A percentile compares a stretch with the other conserved stretches of the same genome.
phyloP scores from a whole-genome alignment of 495 filamentous ascomycete species.

The Penicillium psychrofluorescens region DNA sequence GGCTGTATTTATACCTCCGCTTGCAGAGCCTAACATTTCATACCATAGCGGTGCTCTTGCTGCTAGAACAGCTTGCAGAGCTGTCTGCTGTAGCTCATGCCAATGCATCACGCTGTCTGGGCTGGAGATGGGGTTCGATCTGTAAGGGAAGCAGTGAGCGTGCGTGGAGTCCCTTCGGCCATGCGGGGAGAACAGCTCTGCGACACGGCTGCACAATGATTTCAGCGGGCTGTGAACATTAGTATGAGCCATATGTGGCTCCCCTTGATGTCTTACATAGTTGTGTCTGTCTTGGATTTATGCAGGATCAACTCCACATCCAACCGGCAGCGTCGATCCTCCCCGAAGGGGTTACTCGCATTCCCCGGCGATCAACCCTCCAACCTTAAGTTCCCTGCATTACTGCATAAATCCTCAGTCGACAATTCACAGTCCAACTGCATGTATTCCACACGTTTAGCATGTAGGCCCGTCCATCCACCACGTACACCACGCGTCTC shows the following conservation, averaged over 20 bases:
- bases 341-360: slow-evolving; percentile 14
- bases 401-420: neutral
- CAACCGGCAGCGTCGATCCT: slow-evolving; percentile 7
- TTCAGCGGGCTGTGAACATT: neutral
- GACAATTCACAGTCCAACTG: neutral
- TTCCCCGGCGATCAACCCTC: slow-evolving; percentile 10
- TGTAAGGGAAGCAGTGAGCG: slow-evolving; percentile 36
- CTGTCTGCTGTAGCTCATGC: slow-evolving; percentile 41
- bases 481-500: slow-evolving; percentile 5
- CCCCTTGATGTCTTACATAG: slow-evolving; percentile 6
- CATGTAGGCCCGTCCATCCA: slow-evolving; percentile 1
- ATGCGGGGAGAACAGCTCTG: slow-evolving; percentile 10
- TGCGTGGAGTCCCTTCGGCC: slow-evolving; percentile 10
- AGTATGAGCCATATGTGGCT: neutral
- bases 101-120: slow-evolving; percentile 6
- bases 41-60: slow-evolving; percentile 24
- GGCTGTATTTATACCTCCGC: slow-evolving; percentile 16
- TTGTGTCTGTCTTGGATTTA: neutral
- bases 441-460: too few relatives aligned
- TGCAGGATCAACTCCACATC: slow-evolving; percentile 19
- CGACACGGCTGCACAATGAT: slow-evolving; percentile 7
- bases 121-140: slow-evolving; percentile 21
- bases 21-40: slow-evolving; percentile 8
- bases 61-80: slow-evolving; percentile 11
- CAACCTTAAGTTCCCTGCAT: slow-evolving; percentile 1